Evolutionary conservation across 257 asterid species (phyloP), one percentile per base, ranked within the genome.

Genomic region (Penstemon barbatus): DNA sequence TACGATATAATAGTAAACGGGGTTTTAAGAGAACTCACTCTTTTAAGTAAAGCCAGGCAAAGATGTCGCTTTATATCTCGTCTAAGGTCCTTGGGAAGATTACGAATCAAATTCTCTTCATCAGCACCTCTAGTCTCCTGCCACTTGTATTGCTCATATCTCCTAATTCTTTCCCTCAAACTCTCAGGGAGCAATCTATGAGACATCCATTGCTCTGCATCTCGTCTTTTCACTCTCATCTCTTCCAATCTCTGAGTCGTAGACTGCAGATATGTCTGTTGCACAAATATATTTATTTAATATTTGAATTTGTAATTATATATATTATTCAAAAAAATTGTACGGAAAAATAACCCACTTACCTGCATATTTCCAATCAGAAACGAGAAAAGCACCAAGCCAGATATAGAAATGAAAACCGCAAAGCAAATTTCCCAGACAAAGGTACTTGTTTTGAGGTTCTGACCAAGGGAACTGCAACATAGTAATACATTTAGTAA

Each of bases 321-420:
- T 25, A 25, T 25, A 25, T 25, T 25, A 25, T 25, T 25, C 33
- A 25, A 25, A 25, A 25, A 25, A 25, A 0, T 25, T 25, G 33
- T 25, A 51, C 8, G 3, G 43, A 37, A 52, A 18, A 70, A 45
- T 56, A 61, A 39, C n/a, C 4, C 5, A 63, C 79, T 60, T 68
- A 94, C 99, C 92, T 94, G 99, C 99, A 94, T 94, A 78, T 94
- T 94, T 75, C 99, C 99, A 70, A 94, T 94, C 68, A 94, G 86
- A 77, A 94, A 83, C 5, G 99, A 84, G 74, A 94, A 94, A 51
- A 94, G 82, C 83, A 91, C 99, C 90, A 94, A 80, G 61, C 99
- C 99, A 0, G 99, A 69, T 52, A 94, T 89, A 79, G 99, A 91
- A 74, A 94, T 87, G 80, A 77, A 72, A 75, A 94, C 96, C 36